phyloP scores from a whole-genome alignment of 2,329 filamentous ascomycete species.

The Sphaerulina musiva region DNA sequence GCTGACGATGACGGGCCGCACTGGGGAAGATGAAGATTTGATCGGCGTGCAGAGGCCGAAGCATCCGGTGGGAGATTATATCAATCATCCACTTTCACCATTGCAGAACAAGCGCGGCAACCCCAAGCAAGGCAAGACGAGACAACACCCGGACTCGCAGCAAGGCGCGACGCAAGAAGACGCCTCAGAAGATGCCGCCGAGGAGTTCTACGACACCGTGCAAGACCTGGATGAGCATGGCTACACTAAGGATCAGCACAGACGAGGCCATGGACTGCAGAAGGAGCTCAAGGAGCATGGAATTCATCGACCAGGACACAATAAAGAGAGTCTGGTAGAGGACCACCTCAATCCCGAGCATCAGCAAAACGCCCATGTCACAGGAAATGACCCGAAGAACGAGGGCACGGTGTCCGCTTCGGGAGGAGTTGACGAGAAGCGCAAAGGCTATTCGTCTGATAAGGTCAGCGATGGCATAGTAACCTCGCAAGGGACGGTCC shows the following conservation, averaged over 20 bases:
- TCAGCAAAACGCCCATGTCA: slow-evolving; percentile 31
- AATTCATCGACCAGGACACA: slow-evolving; percentile 16
- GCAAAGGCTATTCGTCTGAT: slow-evolving; percentile 25
- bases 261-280: slow-evolving; percentile 25
- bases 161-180: slow-evolving; percentile 8
- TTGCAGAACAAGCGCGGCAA: slow-evolving; percentile 57
- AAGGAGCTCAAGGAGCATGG: slow-evolving; percentile 23
- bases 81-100: slow-evolving; percentile 69
- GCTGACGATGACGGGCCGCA: slow-evolving; percentile 70
- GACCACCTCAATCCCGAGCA: slow-evolving; percentile 11
- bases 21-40: slow-evolving; percentile 74
- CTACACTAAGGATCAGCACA: slow-evolving; percentile 29
- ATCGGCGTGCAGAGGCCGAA: slow-evolving; percentile 82
- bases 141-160: slow-evolving; percentile 22
- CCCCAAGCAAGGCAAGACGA: slow-evolving; percentile 35
- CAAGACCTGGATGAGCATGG: slow-evolving; percentile 31
- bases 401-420: slow-evolving; percentile 31
- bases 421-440: slow-evolving; percentile 30
- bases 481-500: slow-evolving; percentile 60
- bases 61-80: slow-evolving; percentile 81
- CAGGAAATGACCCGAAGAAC: slow-evolving; percentile 31
- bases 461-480: slow-evolving; percentile 20
- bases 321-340: slow-evolving; percentile 10
- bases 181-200: slow-evolving; percentile 14
- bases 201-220: slow-evolving; percentile 27